These are phyloP conservation scores for Jamesozyma gamospora DNA, from an alignment of 805 yeast species.

Conservation along the genomic window DNA sequence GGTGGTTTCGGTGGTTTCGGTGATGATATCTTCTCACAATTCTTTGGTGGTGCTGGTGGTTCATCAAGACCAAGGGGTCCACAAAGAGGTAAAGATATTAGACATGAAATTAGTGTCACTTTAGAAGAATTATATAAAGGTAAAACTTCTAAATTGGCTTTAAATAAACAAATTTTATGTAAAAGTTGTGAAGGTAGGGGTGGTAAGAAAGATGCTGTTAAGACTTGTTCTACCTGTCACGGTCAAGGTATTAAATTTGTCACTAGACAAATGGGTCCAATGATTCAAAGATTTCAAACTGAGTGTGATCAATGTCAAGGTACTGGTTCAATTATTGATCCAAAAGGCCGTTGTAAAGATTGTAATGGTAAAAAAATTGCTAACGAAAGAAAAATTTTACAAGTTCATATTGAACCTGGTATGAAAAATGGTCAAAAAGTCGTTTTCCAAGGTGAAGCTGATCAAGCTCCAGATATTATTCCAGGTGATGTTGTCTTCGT, in stretches of 20 bases:
- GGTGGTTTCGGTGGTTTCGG: conserved; percentile 38
- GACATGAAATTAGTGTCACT: conserved; percentile 74
- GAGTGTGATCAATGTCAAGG: conserved; percentile 90
- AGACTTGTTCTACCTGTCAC: conserved; percentile 75
- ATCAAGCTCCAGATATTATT: conserved; percentile 86
- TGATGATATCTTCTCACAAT: conserved; percentile 46
- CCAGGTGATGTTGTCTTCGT: conserved; percentile 96
- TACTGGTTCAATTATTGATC: conserved; percentile 77
- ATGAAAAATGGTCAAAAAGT: conserved; percentile 91
- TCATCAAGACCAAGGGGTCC: conserved; percentile 74
- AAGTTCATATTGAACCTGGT: conserved; percentile 94
- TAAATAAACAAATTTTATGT: conserved; percentile 87
- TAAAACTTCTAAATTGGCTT: conserved; percentile 84
- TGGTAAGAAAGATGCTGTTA: conserved; percentile 85
- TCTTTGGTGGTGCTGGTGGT: conserved; percentile 67
- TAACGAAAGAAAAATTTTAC: conserved; percentile 83
- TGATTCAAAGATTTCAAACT: conserved; percentile 96
- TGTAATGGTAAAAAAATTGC: conserved; percentile 86
- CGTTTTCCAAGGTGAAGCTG: conserved; percentile 92
- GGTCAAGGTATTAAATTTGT: conserved; percentile 89
- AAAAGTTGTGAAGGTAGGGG: conserved; percentile 87
- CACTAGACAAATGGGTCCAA: conserved; percentile 98
- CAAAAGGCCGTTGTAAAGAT: conserved; percentile 76
- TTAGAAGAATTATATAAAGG: conserved; percentile 93
- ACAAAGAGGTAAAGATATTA: conserved; percentile 80